A percentile compares a stretch with the other conserved stretches of the same genome.
These are phyloP conservation scores for Barnettozyma sucrosica DNA, from an alignment of 805 yeast genomes.

Conservation along the genomic window DNA sequence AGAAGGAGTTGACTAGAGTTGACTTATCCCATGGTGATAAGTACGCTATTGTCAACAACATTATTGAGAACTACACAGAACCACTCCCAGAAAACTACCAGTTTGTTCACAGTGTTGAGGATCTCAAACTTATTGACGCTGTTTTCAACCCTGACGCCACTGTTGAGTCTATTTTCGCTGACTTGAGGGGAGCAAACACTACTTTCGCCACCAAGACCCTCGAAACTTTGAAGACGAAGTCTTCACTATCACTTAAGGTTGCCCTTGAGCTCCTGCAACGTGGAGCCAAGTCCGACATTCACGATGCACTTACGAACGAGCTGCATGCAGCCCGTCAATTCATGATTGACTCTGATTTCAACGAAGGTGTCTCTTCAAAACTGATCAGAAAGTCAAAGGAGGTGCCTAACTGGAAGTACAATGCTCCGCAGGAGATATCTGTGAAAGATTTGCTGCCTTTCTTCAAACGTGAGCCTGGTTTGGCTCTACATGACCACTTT, in stretches of 20 bases:
- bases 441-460: slow-evolving; percentile 27
- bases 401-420: slow-evolving; percentile 46
- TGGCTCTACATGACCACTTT: slow-evolving; percentile 26
- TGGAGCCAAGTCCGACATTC: slow-evolving; percentile 53
- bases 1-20: slow-evolving; percentile 51
- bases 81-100: slow-evolving; percentile 58
- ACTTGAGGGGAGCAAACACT: slow-evolving; percentile 46
- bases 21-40: slow-evolving; percentile 20
- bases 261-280: slow-evolving; percentile 61
- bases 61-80: slow-evolving; percentile 74
- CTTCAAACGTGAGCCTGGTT: slow-evolving; percentile 26
- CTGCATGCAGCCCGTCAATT: slow-evolving; percentile 71
- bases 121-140: slow-evolving; percentile 58
- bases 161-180: slow-evolving; percentile 44
- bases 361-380: slow-evolving; percentile 61
- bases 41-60: slow-evolving; percentile 49
- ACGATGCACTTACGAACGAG: slow-evolving; percentile 66
- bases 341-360: slow-evolving; percentile 59
- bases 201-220: slow-evolving; percentile 60
- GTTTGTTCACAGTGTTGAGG: slow-evolving; percentile 49
- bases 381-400: slow-evolving; percentile 55
- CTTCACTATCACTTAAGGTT: slow-evolving; percentile 74
- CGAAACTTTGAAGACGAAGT: slow-evolving; percentile 54
- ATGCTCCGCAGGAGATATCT: slow-evolving; percentile 33
- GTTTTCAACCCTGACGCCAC: slow-evolving; percentile 49